Evolutionary conservation across 2,329 filamentous ascomycete genomes (phyloP).

Genomic region (Pleomassaria siparia): DNA sequence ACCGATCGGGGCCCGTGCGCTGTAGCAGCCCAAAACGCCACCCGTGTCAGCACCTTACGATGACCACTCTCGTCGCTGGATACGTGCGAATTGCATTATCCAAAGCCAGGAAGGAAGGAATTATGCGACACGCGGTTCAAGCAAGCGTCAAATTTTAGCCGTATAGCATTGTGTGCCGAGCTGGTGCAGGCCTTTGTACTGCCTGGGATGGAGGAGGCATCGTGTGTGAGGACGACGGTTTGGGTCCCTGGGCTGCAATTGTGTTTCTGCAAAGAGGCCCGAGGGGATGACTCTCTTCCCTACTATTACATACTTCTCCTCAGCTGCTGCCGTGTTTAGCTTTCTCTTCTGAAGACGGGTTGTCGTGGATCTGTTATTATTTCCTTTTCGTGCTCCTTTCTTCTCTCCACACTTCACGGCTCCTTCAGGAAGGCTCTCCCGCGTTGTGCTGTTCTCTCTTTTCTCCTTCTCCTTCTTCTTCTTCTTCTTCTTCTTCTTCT

Average conservation of each 20-base stretch:
- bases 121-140: conserved; percentile 22
- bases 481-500: neutral
- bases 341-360: neutral
- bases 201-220: conserved; percentile 12
- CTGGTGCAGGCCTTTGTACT: conserved; percentile 1
- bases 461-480: neutral
- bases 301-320: neutral
- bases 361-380: neutral
- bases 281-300: neutral
- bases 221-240: conserved; percentile 26
- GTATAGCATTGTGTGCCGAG: conserved; percentile 34
- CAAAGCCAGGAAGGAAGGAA: conserved; percentile 13
- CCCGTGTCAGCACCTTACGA: conserved; percentile 24
- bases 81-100: conserved; percentile 22
- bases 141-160: conserved; percentile 26
- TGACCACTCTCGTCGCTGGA: conserved; percentile 21
- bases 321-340: neutral
- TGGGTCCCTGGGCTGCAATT: conserved; percentile 12
- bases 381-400: neutral
- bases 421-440: conserved; percentile 4
- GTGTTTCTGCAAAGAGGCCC: neutral
- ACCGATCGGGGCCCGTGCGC: conserved; percentile 24
- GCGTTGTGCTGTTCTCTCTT: neutral
- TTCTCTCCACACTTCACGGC: neutral
- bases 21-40: conserved; percentile 34